Evolutionary conservation across 371 early-diverging fungal species (phyloP), one percentile per base, ranked within the genome.

Genomic region (Fennellomyces sp.): DNA sequence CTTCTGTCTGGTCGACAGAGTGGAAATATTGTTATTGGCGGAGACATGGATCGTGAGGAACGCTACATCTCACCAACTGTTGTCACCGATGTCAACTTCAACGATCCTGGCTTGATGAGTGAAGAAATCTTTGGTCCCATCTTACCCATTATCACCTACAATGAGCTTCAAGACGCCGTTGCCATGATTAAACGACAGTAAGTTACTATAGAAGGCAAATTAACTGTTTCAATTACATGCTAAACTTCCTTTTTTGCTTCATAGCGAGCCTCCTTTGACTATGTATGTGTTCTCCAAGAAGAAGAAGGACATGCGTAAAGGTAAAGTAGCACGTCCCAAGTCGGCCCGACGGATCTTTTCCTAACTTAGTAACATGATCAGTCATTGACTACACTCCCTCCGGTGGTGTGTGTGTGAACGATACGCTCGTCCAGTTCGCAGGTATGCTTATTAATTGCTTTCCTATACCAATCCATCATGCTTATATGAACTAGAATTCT

Each of bases 361-460:
- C n/a, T 39, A 0, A 41, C 1, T 25, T 23, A 33, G 45, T 12
- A 50, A 47, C 39, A 30, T 52, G 35, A n/a, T 33, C 68, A 83
- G 76, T 92, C 28, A 52, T 88, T 35, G 72, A 68, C 17, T 66
- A 73, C 19, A 91, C 92, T 2, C 83, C 79, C 27, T 92, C 95
- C 6, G 98, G 97, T 23, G 85, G 81, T 54, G 88, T 85, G 2
- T 61, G 77, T 27, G 78, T 94, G 59, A 97, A 98, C 75, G 97
- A 97, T 61, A 84, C 86, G 13, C 53, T 94, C 58, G 73, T 92
- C 69, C 86, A 88, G 56, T 78, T 80, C 59, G 65, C 77, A 17
- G 77, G 82, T 84, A 79, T 55, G 56, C 17, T 21, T 15, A 27
- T 42, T 19, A n/a, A 17, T 31, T 21, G 42, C 41, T 45, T 21